Base-by-base conservation (phyloP, 2,329 filamentous ascomycete genomes). In the Dothideomycetidae sp. region DNA sequence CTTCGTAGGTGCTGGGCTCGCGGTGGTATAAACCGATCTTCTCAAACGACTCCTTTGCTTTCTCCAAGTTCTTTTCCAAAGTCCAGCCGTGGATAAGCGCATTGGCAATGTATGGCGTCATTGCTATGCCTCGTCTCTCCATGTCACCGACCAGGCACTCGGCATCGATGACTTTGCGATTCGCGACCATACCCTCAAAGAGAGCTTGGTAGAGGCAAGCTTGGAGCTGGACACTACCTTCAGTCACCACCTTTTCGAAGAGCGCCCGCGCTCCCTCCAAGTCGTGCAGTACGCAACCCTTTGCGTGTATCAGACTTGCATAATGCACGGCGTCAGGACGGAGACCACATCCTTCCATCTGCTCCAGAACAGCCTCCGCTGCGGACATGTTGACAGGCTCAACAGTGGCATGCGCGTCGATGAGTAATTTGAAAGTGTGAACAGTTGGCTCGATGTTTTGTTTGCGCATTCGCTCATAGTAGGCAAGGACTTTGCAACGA, bases 31-130 rank as follows among this genome's bases (percentile, higher is more conserved):
- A 70, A 5, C 77, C 73, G 3, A 98, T 77, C n/a, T 71, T 68
- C 42, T 81, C 71, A 55, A 93, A 98, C 44, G 94, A 76, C 15
- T 70, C 63, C 53, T 78, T 75, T 12, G 85, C 82, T 59, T 84
- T 86, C 42, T 64, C 61, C 31, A 96, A 81, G 45, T 92, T 72
- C 60, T 80, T 79, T 56, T 81, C 81, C 10, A 78, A 71, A 14
- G 88, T 83, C 88, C 90, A 98, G 45, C 90, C 90, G 54, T 96
- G 86, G 52, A 98, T 96, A 31, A 98, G 70, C 4, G 88, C 93
- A 65, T 98, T 98, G 53, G 90, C 90, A 54, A 98, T 96, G 62
- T 98, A 98, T 0, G 90, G 81, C 2, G 90, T 96, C 67, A 96
- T 75, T 50, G 85, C 79, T 9, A 98, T 77, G 26, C 74, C 64